phyloP scores from a whole-genome alignment of 768 basidiomycete species.

The Mycena rebaudengoi region DNA sequence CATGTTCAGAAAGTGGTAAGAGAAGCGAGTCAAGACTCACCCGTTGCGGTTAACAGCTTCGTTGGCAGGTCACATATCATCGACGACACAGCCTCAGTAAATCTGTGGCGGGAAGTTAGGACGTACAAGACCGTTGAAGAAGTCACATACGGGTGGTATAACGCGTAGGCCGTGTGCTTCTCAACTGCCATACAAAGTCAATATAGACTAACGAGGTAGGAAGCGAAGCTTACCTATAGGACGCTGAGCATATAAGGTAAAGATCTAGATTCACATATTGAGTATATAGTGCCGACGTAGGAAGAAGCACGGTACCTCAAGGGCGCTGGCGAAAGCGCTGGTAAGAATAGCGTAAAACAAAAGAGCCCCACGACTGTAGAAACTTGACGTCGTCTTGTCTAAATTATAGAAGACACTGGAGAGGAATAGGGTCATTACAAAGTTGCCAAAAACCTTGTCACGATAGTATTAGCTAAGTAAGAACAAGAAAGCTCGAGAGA shows the following conservation, averaged over 20 bases:
- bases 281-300: not conserved
- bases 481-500: not conserved
- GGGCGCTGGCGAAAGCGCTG: slow-evolving; percentile 47
- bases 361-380: slow-evolving; percentile 51
- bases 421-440: slow-evolving; percentile 28
- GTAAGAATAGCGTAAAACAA: slow-evolving; percentile 50
- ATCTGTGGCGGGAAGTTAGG: not conserved
- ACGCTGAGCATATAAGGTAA: slow-evolving; percentile 38
- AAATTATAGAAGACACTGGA: slow-evolving; percentile 52
- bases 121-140: not conserved
- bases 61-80: slow-evolving; percentile 49
- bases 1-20: too few relatives aligned
- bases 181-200: slow-evolving; percentile 30
- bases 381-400: slow-evolving; percentile 45
- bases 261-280: slow-evolving; percentile 33
- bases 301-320: slow-evolving; percentile 29
- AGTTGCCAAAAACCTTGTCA: slow-evolving; percentile 29
- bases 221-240: slow-evolving; percentile 40
- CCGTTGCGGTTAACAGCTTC: slow-evolving; percentile 31
- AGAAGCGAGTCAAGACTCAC: too few relatives aligned
- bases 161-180: slow-evolving; percentile 52
- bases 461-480: not conserved
- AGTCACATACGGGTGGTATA: slow-evolving; percentile 45
- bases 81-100: slow-evolving; percentile 47
- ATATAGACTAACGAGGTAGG: too few relatives aligned